Evolutionary conservation across 257 asterid species (phyloP).

Genomic region (Vinca minor): DNA sequence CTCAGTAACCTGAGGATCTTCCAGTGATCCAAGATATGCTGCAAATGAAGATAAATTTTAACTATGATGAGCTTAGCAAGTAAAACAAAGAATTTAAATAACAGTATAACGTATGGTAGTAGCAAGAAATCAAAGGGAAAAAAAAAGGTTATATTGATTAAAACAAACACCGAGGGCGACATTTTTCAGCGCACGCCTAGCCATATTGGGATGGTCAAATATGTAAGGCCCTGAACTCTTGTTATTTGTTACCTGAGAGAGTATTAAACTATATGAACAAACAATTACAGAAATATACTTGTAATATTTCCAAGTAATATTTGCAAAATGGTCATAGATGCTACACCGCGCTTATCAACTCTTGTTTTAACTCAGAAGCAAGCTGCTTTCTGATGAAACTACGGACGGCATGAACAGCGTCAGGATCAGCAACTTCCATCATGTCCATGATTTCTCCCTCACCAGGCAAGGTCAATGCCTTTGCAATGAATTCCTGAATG

Average conservation of each 20-base stretch:
- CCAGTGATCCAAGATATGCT: conserved; percentile 74
- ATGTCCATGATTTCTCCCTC: conserved; percentile 79
- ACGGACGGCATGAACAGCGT: conserved; percentile 79
- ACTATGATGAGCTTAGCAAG: background rate
- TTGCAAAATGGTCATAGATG: conserved; percentile 3
- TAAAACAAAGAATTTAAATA: background rate
- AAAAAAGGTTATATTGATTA: conserved; percentile 3
- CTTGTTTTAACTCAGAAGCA: conserved; percentile 59
- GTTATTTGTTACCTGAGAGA: conserved; percentile 51
- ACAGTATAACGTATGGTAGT: too few species aligned
- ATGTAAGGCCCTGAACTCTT: conserved; percentile 50
- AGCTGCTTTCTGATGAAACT: conserved; percentile 59
- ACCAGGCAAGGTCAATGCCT: conserved; percentile 76
- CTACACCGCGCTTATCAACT: conserved; percentile 45
- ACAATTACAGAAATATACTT: background rate
- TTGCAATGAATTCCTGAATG: conserved; percentile 70
- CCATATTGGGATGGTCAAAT: conserved; percentile 61
- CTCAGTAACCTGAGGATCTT: conserved; percentile 45
- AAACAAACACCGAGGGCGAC: conserved; percentile 75
- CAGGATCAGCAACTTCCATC: conserved; percentile 85
- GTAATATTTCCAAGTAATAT: background rate
- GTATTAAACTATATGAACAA: conserved; percentile 4
- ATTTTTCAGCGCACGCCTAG: conserved; percentile 75
- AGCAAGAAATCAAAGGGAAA: background rate
- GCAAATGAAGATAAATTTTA: conserved; percentile 17